These are phyloP conservation scores for Magnaporthiopsis rhizophila DNA, from an alignment of 2,329 filamentous ascomycete species.

Conservation along the genomic window DNA sequence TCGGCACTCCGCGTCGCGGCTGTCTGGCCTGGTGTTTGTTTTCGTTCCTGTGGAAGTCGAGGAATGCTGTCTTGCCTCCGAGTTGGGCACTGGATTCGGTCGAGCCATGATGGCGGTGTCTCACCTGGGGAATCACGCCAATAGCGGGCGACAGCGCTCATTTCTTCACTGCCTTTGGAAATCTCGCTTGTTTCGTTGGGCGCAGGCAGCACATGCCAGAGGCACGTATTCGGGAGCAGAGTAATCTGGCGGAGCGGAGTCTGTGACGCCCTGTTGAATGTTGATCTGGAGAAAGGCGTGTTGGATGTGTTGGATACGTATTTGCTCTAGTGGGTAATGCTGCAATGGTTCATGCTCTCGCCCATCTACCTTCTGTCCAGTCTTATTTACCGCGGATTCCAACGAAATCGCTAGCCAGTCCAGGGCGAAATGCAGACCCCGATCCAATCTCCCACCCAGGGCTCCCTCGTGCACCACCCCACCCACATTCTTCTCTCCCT, in stretches of 20 bases:
- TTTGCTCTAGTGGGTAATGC: not conserved
- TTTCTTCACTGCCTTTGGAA: not conserved
- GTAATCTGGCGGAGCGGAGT: not conserved
- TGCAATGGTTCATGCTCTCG: not conserved
- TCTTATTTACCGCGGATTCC: not conserved
- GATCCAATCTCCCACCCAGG: no score
- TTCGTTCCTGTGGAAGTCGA: no score
- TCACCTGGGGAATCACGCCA: not conserved
- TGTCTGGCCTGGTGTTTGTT: not conserved
- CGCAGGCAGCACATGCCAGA: not conserved
- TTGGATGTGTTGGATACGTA: not conserved
- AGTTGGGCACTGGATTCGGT: not conserved
- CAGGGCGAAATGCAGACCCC: not conserved
- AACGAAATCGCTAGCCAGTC: not conserved
- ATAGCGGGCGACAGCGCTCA: not conserved
- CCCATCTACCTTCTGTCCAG: not conserved
- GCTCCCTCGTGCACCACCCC: no score
- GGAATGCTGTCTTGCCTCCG: no score
- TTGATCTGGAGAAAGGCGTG: not conserved
- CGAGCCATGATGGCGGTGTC: not conserved
- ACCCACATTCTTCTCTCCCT: slow-evolving; percentile 1
- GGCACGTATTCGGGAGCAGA: not conserved
- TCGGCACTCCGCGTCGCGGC: no score
- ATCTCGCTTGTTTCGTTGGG: not conserved
- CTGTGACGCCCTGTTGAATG: not conserved